Percentiles rank a stretch among this genome's conserved stretches.
Evolutionary conservation across 768 basidiomycete genomes (phyloP).

Genomic region (Russula emetica): DNA sequence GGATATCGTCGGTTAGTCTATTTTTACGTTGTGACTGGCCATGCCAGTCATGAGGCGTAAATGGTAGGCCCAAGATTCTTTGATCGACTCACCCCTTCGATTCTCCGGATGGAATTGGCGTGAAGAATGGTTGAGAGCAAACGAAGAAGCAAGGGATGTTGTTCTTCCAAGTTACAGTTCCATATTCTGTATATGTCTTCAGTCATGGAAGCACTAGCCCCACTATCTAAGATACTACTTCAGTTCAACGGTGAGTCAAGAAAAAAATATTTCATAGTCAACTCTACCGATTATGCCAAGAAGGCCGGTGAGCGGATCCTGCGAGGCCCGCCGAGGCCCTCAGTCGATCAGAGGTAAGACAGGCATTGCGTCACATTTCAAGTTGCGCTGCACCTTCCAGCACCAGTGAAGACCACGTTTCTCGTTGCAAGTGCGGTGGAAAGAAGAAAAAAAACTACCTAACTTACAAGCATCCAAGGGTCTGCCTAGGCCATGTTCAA

Average conservation of each 20-base stretch:
- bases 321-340: slow-evolving; percentile 2
- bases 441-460: not conserved
- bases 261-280: not conserved
- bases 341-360: not conserved
- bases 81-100: not conserved
- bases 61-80: not conserved
- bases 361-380: slow-evolving; percentile 7
- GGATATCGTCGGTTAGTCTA: not conserved
- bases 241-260: not conserved
- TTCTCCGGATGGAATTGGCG: not conserved
- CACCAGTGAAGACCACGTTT: not conserved
- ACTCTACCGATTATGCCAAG: not conserved
- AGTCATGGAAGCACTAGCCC: not conserved
- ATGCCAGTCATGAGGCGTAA: not conserved
- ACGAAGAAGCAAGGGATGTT: not conserved
- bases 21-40: not conserved
- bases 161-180: not conserved
- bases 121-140: not conserved
- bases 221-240: not conserved
- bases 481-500: not conserved
- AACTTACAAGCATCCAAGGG: not conserved
- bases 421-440: not conserved
- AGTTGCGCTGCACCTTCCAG: not conserved
- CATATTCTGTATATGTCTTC: not conserved
- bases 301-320: not conserved